Evolutionary conservation across 805 yeast species (phyloP).

Genomic region (Lipomyces oligophaga): DNA sequence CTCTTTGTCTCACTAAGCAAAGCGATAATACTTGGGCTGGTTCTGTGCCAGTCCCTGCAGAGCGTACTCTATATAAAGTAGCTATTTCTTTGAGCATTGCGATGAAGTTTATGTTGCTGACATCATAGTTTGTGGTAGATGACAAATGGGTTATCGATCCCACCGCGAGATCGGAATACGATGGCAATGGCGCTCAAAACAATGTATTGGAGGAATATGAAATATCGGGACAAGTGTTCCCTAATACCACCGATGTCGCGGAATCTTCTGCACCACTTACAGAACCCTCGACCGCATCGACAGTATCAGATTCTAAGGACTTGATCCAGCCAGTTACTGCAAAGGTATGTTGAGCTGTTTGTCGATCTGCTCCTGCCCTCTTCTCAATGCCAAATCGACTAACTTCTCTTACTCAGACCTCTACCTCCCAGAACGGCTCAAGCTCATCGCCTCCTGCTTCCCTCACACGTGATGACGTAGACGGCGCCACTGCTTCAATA

Average conservation of each 20-base stretch:
- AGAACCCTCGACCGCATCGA: constrained; percentile 29
- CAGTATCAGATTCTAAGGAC: too few relatives aligned
- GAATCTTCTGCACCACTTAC: not conserved
- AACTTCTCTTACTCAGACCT: constrained; percentile 27
- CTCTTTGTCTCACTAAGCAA: constrained; percentile 57
- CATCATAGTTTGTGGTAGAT: constrained; percentile 60
- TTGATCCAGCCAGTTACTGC: too few relatives aligned
- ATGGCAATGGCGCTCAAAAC: constrained; percentile 51
- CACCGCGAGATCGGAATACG: constrained; percentile 44
- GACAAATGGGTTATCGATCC: constrained; percentile 56
- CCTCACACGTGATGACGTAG: too few relatives aligned
- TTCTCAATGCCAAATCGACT: too few relatives aligned
- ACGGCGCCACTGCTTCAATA: constrained; percentile 6
- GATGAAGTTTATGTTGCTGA: not conserved
- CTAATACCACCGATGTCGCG: constrained; percentile 6
- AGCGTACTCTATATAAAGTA: constrained; percentile 45
- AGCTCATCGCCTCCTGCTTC: constrained; percentile 28
- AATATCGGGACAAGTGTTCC: too few relatives aligned
- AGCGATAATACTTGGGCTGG: constrained; percentile 58
- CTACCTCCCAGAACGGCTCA: constrained; percentile 41
- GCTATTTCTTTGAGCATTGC: not conserved
- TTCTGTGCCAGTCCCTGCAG: constrained; percentile 51
- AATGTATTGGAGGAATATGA: constrained; percentile 46
- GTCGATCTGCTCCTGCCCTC: too few relatives aligned
- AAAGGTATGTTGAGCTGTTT: too few relatives aligned